Conservation (phyloP, 352 stramenopile genomes). For the Thraustochytrium sp. region DNA sequence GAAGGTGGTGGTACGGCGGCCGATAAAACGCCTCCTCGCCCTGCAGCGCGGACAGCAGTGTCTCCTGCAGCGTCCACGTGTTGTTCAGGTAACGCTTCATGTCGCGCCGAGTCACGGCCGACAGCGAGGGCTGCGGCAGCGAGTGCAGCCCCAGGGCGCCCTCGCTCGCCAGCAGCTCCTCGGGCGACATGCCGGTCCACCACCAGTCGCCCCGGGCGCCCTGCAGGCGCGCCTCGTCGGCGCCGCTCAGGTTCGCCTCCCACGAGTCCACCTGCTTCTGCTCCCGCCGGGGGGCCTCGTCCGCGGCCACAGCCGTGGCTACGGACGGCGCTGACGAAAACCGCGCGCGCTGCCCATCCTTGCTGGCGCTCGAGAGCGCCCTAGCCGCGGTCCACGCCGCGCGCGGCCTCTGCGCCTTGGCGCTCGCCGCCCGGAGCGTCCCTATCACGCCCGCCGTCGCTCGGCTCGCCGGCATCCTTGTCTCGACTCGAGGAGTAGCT, state of each 20-base stretch:
- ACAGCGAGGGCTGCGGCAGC: constrained; percentile 57
- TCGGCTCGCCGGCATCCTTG: too few species aligned
- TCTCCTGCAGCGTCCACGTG: constrained; percentile 86
- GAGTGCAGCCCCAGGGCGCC: background rate
- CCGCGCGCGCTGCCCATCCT: background rate
- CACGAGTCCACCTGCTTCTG: constrained; percentile 34
- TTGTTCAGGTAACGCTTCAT: constrained; percentile 92
- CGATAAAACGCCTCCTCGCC: constrained; percentile 58
- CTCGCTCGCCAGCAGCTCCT: background rate
- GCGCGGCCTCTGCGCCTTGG: background rate
- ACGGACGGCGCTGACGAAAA: background rate
- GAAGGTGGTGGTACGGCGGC: constrained; percentile 80
- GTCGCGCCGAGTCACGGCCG: constrained; percentile 67
- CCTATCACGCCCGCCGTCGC: too few species aligned
- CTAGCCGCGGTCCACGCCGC: background rate
- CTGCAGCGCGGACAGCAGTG: constrained; percentile 81
- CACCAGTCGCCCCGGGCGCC: constrained; percentile 31
- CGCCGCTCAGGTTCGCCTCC: constrained; percentile 37
- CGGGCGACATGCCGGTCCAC: constrained; percentile 26
- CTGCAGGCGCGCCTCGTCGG: background rate
- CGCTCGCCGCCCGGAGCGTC: background rate
- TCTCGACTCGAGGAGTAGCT: too few species aligned
- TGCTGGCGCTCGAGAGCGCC: background rate
- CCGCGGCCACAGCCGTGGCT: background rate
- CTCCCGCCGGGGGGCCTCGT: background rate